phyloP scores from a whole-genome alignment of 257 asterid genomes.

The Parsonsia alboflavescens region DNA sequence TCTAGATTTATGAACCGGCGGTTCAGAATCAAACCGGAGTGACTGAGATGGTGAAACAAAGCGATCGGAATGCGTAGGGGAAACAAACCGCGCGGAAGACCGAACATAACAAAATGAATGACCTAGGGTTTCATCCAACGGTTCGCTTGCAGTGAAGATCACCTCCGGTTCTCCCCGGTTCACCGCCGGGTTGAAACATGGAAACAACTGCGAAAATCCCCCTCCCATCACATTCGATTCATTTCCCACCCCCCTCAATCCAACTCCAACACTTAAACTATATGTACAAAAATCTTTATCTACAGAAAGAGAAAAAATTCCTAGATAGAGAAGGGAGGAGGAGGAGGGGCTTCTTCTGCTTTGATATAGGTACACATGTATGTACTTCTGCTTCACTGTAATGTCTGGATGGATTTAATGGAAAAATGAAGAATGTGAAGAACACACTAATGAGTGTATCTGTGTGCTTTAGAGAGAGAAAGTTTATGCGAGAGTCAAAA shows the following conservation, averaged over 20 bases:
- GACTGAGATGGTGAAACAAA: conserved; percentile 88
- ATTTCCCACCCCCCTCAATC: conserved; percentile 49
- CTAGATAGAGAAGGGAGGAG: conserved; percentile 2
- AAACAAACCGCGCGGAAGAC: conserved; percentile 80
- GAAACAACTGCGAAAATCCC: conserved; percentile 83
- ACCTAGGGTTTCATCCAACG: conserved; percentile 93
- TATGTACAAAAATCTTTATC: neutral
- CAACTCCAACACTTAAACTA: neutral
- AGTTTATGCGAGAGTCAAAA: conserved; percentile 5
- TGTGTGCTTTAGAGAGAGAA: conserved; percentile 11
- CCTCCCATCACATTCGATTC: conserved; percentile 94
- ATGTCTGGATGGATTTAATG: conserved; percentile 1
- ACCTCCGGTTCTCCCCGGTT: conserved; percentile 69
- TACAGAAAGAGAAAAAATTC: neutral
- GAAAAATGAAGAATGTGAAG: conserved; percentile 8
- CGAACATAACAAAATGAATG: conserved; percentile 98
- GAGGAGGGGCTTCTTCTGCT: neutral
- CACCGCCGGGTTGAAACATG: conserved; percentile 77
- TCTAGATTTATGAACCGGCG: conserved; percentile 37
- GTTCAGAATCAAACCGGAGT: conserved; percentile 75
- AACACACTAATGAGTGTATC: conserved; percentile 1
- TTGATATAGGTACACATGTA: neutral
- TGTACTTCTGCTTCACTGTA: neutral
- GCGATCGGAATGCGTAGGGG: conserved; percentile 90
- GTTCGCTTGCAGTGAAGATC: conserved; percentile 48